phyloP scores from a whole-genome alignment of 805 yeast species.

The Maudiozyma bulderi region DNA sequence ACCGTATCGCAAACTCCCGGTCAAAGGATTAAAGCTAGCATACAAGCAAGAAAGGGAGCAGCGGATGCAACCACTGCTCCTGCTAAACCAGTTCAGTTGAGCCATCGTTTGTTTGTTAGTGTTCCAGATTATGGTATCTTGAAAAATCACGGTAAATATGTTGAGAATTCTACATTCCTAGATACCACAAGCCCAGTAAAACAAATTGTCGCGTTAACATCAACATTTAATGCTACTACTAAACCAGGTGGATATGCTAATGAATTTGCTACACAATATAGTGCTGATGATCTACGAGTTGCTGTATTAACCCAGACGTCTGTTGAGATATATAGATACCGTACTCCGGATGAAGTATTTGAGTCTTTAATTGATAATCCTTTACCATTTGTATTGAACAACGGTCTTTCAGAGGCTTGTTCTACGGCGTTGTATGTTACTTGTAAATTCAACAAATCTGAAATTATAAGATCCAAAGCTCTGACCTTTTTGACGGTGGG shows the following conservation, averaged over 20 bases:
- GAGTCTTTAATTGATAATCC: constrained; percentile 62
- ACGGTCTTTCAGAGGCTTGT: constrained; percentile 85
- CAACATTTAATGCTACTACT: constrained; percentile 59
- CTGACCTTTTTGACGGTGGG: constrained; percentile 36
- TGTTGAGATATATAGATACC: constrained; percentile 62
- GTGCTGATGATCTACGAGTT: constrained; percentile 52
- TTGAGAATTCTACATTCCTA: constrained; percentile 74
- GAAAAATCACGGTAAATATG: constrained; percentile 58
- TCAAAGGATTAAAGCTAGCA: background rate
- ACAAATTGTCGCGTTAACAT: constrained; percentile 62
- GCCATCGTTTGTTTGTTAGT: constrained; percentile 52
- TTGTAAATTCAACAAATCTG: constrained; percentile 60
- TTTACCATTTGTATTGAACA: constrained; percentile 60
- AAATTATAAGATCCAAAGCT: constrained; percentile 34
- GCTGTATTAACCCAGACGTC: constrained; percentile 79
- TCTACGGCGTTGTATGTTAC: constrained; percentile 79
- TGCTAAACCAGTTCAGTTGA: constrained; percentile 5
- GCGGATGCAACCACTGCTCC: background rate
- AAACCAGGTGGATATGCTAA: constrained; percentile 80
- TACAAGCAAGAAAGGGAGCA: background rate
- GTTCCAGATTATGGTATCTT: constrained; percentile 80
- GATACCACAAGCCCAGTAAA: constrained; percentile 55
- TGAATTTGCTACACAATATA: constrained; percentile 78
- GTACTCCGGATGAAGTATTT: constrained; percentile 72
- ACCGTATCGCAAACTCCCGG: background rate